These are phyloP conservation scores for Coemansia javaensis DNA, from an alignment of 192 early-diverging fungal genomes.

Conservation along the genomic window DNA sequence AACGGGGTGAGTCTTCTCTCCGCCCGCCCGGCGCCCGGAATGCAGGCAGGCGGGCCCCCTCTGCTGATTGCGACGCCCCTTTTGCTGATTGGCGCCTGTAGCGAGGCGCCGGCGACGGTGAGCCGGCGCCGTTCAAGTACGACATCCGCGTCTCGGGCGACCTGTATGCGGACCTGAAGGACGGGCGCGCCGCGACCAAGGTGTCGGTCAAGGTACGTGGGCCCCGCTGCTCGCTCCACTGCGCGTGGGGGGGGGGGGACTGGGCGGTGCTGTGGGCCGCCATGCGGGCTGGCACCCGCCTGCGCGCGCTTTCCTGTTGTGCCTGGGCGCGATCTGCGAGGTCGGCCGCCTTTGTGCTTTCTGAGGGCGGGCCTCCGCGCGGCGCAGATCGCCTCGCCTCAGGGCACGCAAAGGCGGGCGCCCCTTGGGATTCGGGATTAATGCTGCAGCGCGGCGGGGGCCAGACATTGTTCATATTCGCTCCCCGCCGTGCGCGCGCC, in stretches of 20 bases:
- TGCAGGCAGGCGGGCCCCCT: background rate
- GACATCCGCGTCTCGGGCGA: slow-evolving; percentile 52
- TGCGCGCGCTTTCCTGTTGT: background rate
- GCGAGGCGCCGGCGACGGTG: slow-evolving; percentile 8
- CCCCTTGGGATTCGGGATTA: slow-evolving; percentile 1
- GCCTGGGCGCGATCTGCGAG: background rate
- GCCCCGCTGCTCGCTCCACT: background rate
- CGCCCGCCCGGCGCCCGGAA: no score
- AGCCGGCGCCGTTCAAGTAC: slow-evolving; percentile 45
- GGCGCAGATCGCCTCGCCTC: no score
- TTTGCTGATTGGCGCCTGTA: slow-evolving; percentile 8
- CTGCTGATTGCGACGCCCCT: background rate
- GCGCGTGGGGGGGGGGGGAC: no score
- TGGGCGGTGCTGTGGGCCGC: no score
- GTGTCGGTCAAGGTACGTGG: slow-evolving; percentile 54
- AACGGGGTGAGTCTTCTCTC: slow-evolving; percentile 36
- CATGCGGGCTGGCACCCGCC: background rate
- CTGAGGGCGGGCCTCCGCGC: background rate
- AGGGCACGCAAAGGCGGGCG: background rate
- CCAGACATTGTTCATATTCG: no score
- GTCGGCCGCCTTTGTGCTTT: slow-evolving; percentile 25
- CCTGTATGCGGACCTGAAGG: slow-evolving; percentile 26
- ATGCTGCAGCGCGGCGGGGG: no score
- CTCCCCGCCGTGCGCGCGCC: no score
- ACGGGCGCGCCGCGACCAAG: slow-evolving; percentile 40